Base-by-base conservation (phyloP, 345 rosid genomes). In the Cardamine chenopodiifolia region DNA sequence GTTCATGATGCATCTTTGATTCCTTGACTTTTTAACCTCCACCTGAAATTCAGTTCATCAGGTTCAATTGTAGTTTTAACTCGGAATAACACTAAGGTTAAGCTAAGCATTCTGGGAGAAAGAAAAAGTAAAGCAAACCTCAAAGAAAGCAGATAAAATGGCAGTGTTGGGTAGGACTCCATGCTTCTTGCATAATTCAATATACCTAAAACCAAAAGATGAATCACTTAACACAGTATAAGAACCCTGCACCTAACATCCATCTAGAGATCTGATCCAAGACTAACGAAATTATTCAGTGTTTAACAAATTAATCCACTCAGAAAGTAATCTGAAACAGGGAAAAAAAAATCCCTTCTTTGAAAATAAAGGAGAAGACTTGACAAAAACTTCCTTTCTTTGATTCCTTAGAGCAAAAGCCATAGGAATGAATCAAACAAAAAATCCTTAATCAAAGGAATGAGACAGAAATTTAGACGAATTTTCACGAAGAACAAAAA, bases 141-240 rank as follows among this genome's bases (percentile, higher is more conserved):
- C 76, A 79, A 79, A 78, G 74, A 93, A 85, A 66, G 85, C 79
- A 26, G 88, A 81, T 59, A 88, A 72, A 71, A 93, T 76, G 54
- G 82, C 74, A 66, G 81, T 50, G 79, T 77, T 88, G 19, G 98
- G 96, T 56, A 45, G 12, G 45, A 83, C 78, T 31, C 73, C 87
- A 82, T 83, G 90, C 72, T 68, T 82, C 72, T 68, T 74, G 83
- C 98, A 93, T n/a, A 87, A 78, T 64, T 78, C 80, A 48, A 80
- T 49, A 64, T 93, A 93, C 79, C 98, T 93, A 83, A 62, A 52
- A 62, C 69, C 37, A 39, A 71, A n/a, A 66, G 32, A 47, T 49
- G 6, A 71, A 55, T 20, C 42, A 29, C 55, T 26, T 39, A 12
- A 32, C 69, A 60, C 68, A 68, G 23, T 63, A 9, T 13, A 70